Base-by-base conservation (phyloP, 495 filamentous ascomycete species). In the Daldinia grandis region DNA sequence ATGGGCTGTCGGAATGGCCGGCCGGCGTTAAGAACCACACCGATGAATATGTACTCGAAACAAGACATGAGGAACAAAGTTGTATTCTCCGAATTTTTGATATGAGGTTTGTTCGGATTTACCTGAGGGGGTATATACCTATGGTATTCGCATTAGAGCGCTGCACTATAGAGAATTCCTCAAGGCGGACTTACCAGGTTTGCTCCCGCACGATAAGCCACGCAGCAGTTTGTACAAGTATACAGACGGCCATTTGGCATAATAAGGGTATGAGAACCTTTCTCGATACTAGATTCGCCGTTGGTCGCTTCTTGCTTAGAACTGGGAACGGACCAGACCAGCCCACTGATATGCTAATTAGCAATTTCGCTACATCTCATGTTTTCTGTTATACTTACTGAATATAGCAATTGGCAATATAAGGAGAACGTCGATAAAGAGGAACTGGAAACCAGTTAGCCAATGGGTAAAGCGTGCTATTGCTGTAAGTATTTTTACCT, bases 371-470 rank as follows among this genome's bases (percentile, higher is more conserved):
- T 17, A 38, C n/a, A 37, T 9, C 57, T 30, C 0, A 19, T 44
- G 7, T 1, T 37, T 30, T 49, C 7, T 19, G 9, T 33, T 25
- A 51, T 25, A 82, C 87, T 84, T 80, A 92, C 90, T 99, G 76
- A 98, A 98, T 37, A 99, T 92, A 27, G 95, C 95, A 61, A 99
- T 96, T 14, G 96, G 96, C 47, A 99, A 83, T 64, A 99, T 98
- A 33, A 99, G 87, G 31, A 90, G 81, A 31, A 99, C 86, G 72
- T 99, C 96, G 76, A 99, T 97, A 76, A 93, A 98, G 2, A 99
- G 84, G 76, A 97, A 99, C 87, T 89, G 19, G 76, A 55, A 79
- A 57, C n/a, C 14, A 21, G 19, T 66, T 56, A 75, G 57, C 64
- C 25, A 30, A 14, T 7, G 35, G 25, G 10, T 35, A 62, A 12